Conservation (phyloP, 2,329 filamentous ascomycete genomes). For the Penicillium expansum region DNA sequence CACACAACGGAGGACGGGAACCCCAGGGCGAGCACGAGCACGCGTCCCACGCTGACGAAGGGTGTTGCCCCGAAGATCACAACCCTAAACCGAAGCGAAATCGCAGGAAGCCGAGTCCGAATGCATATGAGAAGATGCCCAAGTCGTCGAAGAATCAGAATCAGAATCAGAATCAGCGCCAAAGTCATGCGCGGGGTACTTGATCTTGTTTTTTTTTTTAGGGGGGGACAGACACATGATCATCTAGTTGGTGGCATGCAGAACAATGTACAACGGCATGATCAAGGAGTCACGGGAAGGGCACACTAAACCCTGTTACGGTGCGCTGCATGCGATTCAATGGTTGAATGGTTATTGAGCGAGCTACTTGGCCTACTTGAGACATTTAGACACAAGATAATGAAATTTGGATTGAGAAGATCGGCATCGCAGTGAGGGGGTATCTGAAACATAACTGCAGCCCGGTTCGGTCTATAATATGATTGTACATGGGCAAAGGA, state of each 20-base stretch:
- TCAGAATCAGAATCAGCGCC: no score
- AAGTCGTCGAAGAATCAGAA: conserved; percentile 25
- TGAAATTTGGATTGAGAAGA: conserved; percentile 3
- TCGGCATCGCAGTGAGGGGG: conserved; percentile 12
- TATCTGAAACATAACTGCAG: conserved; percentile 25
- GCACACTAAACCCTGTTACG: background rate
- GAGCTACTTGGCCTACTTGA: background rate
- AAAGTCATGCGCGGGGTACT: conserved; percentile 11
- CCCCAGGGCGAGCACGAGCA: conserved; percentile 18
- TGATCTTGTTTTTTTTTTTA: no score
- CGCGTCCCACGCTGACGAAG: conserved; percentile 19
- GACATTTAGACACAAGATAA: background rate
- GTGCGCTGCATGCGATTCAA: background rate
- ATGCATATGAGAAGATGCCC: conserved; percentile 50
- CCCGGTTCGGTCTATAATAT: conserved; percentile 14
- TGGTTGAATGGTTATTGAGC: background rate
- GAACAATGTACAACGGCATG: no score
- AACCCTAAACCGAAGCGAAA: conserved; percentile 22
- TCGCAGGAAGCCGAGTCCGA: conserved; percentile 42
- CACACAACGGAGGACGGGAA: conserved; percentile 24
- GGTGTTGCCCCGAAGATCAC: conserved; percentile 17
- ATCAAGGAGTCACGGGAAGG: background rate
- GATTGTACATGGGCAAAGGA: conserved; percentile 15
- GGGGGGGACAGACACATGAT: no score
- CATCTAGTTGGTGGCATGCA: no score